Evolutionary conservation across 441 rosid species (phyloP), one percentile per base, ranked within the genome.

Genomic region (Brassica hybrid): DNA sequence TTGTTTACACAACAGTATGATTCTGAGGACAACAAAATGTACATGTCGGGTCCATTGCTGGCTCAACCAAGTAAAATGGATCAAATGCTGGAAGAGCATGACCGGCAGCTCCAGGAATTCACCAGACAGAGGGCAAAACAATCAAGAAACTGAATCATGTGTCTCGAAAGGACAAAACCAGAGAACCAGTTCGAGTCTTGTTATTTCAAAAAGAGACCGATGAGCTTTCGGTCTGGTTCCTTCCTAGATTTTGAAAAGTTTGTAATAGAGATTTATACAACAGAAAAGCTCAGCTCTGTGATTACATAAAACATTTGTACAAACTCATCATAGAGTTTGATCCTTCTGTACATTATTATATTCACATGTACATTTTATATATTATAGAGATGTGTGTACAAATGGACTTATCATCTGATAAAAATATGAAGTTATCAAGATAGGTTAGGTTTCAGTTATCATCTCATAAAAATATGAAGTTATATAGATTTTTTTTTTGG

Each of bases 61-160:
- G 90, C 78, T 56, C 85, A 91, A 23, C 81, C 95, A 16, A 85
- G 88, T 84, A 87, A 93, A 58, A 81, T 87, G 67, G 96, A 91
- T 56, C 90, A 90, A 62, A 86, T 93, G 94, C 87, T 91, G 16
- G 88, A 86, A 87, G 98, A 94, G 50, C 94, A 88, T 7, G 94
- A 94, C 63, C 85, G 85, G 5, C 84, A 80, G 80, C 80, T 94
- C 38, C 96, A 90, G 79, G 96, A 91, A 76, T 85, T 76, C 63
- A 86, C 88, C 72, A 85, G 97, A 48, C 81, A 82, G 63, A 32
- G 82, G 88, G 73, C 85, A 75, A 4, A 91, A 85, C 83, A 87
- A 67, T 83, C 61, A 81, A 25, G 94, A 86, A 71, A 66, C 75
- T 74, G 67, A 54, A 65, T 25, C 57, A 18, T 56, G 8, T 8